Base-by-base conservation (phyloP, 495 filamentous ascomycete species). In the Aspergillus carlsbadensis region DNA sequence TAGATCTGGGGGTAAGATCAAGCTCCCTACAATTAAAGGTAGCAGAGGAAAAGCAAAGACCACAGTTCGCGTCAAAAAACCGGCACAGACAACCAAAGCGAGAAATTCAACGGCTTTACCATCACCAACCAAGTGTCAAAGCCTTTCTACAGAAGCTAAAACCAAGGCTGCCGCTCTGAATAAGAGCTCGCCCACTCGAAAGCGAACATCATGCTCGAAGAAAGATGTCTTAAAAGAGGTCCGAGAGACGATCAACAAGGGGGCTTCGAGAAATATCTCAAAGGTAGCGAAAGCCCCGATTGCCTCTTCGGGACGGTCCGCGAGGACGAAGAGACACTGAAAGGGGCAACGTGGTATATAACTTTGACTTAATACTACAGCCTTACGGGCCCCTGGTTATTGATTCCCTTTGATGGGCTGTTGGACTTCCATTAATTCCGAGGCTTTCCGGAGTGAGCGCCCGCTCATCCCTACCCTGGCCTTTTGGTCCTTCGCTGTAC, bases 131-230 rank as follows among this genome's bases (percentile, higher is more conserved):
- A 60, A 63, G 35, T 61, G 69, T 31, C 74, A 67, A 33, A 66
- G 67, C 3, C 68, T 66, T n/a, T 71, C 70, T n/a, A 58, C 64
- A 15, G 65, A 64, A 34, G 71, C 73, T 26, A 73, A 72, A 56
- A 61, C 65, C 20, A 67, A 73, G 41, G 67, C 72, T 20, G 52
- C 69, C 15, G 63, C 66, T 31, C 57, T 61, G 29, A 64, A 65
- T 6, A 67, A 68, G 51, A 66, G 66, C 43, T 60, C 66, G 18
- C 43, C 33, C 2, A 49, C 50, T 37, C 56, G 57, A 35, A 64
- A 51, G n/a, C 56, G 52, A 48, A 55, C 64, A 8, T 57, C 55
- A 11, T 61, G 62, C 47, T 4, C 37, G 0, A 64, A 65, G 21
- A 45, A 39, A 13, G 49, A 61, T 2, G 26, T 39, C 13, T 24